phyloP scores from a whole-genome alignment of 352 stramenopile genomes.

The Thalassiosira tumida region DNA sequence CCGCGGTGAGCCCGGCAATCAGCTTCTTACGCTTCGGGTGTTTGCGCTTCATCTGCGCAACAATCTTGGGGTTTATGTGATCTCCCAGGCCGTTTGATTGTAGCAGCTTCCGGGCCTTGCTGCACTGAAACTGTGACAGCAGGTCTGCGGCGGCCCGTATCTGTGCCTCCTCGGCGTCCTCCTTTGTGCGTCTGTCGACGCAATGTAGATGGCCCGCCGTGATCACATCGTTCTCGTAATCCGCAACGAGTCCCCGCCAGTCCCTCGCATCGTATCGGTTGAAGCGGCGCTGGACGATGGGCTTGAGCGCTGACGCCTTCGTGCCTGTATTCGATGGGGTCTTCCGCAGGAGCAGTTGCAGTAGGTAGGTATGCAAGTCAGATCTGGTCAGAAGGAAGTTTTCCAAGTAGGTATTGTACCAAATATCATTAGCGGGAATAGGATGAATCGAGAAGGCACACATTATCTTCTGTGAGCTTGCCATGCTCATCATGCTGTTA shows the following conservation, averaged over 20 bases:
- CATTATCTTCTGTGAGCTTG: too few species aligned
- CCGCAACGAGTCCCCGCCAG: slow-evolving; percentile 8
- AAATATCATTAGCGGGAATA: too few species aligned
- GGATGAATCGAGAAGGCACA: too few species aligned
- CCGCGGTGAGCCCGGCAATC: background rate
- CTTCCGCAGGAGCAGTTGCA: too few species aligned
- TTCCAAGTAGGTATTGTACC: too few species aligned
- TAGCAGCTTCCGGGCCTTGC: slow-evolving; percentile 12
- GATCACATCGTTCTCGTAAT: background rate
- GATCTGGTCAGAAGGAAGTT: too few species aligned
- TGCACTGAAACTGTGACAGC: slow-evolving; percentile 23
- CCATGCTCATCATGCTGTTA: too few species aligned
- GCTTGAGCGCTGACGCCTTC: background rate
- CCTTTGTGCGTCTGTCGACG: background rate
- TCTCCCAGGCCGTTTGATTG: slow-evolving; percentile 27
- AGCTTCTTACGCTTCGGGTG: slow-evolving; percentile 3
- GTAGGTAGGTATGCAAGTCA: too few species aligned
- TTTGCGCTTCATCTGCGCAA: slow-evolving; percentile 13
- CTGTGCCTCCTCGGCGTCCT: background rate
- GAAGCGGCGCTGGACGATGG: background rate
- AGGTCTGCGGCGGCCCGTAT: slow-evolving; percentile 1
- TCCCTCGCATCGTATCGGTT: background rate
- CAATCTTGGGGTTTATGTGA: background rate
- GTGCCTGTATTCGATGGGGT: background rate
- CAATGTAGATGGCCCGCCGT: background rate